These are phyloP conservation scores for Musa balbisiana DNA, from an alignment of 202 grass and related monocot species.

Conservation along the genomic window DNA sequence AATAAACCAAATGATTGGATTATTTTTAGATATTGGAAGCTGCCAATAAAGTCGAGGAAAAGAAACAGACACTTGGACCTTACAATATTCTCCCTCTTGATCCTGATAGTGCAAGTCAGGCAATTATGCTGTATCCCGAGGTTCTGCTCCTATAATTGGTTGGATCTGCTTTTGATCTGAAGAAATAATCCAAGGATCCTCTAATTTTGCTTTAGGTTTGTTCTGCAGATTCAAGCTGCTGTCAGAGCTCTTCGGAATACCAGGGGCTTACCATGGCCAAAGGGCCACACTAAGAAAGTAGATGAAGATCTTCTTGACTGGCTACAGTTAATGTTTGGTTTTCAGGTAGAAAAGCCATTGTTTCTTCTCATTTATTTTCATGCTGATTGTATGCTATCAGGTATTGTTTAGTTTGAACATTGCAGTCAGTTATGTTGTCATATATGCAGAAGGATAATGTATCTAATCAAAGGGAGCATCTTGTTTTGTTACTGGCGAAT, in stretches of 20 bases:
- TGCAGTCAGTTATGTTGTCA: conserved; percentile 20
- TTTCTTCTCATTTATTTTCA: conserved; percentile 20
- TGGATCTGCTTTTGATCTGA: conserved; percentile 5
- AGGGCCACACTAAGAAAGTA: conserved; percentile 64
- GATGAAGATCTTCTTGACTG: conserved; percentile 91
- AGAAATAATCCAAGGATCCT: conserved; percentile 23
- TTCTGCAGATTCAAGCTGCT: conserved; percentile 79
- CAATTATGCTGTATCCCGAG: conserved; percentile 84
- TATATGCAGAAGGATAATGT: conserved; percentile 84
- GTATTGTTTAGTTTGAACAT: conserved; percentile 26
- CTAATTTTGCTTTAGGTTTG: conserved; percentile 22
- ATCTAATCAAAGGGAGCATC: conserved; percentile 87
- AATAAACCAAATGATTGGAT: neutral
- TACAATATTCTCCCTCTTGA: conserved; percentile 98
- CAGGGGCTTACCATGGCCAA: conserved; percentile 76
- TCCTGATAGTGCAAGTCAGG: conserved; percentile 86
- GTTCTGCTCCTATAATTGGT: conserved; percentile 27
- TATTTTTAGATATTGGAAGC: conserved; percentile 72
- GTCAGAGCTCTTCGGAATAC: conserved; percentile 71
- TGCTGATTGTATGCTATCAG: neutral
- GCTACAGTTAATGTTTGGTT: conserved; percentile 99
- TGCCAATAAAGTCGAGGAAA: conserved; percentile 73
- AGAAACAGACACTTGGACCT: conserved; percentile 71
- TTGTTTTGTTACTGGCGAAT: conserved; percentile 92
- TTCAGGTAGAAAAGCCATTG: conserved; percentile 68